Base-by-base conservation (phyloP, 192 early-diverging fungal genomes). In the Haplosporangium gracile region DNA sequence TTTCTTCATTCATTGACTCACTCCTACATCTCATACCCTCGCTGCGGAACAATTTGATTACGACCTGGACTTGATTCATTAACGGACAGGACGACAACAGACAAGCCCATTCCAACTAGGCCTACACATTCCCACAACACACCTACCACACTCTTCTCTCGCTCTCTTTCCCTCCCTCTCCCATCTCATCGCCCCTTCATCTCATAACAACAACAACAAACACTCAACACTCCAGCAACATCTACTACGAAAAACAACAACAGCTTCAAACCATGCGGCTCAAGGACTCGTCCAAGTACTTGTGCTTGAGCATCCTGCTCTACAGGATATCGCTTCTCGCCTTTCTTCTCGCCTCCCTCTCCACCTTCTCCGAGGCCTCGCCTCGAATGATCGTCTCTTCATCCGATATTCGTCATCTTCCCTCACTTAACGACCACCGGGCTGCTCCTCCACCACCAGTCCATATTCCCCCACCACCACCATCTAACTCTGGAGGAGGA, bases 271-370 rank as follows among this genome's bases (percentile, higher is more conserved):
- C 32, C 45, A 86, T 86, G 84, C 74, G 79, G 76, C 75, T 78
- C 78, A 80, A 65, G 84, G 79, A 80, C 84, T 78, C 75, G 79
- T 70, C 70, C 49, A 51, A 40, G 75, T 81, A 68, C 74, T 15
- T 77, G 79, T 75, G 76, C 77, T 70, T 83, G 70, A 74, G 69
- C 75, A 73, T 86, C 72, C 49, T 80, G 70, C 60, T 79, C 74
- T 74, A 65, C 77, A 55, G 70, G 68, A 70, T 81, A 68, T 47
- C 79, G 39, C 39, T 78, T 15, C 34, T 81, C 34, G n/a, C 68
- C 36, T 60, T 63, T 55, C 47, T 86, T n/a, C 24, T 71, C 20
- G 20, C 78, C 11, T 20, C 70, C 40, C 40, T 69, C 5, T 65
- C 60, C 2, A 29, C 60, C 29, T 65, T 65, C 60, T 29, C 60